Evolutionary conservation across 2,329 filamentous ascomycete genomes (phyloP), one percentile per base, ranked within the genome.

Genomic region (Phyllachora maydis): DNA sequence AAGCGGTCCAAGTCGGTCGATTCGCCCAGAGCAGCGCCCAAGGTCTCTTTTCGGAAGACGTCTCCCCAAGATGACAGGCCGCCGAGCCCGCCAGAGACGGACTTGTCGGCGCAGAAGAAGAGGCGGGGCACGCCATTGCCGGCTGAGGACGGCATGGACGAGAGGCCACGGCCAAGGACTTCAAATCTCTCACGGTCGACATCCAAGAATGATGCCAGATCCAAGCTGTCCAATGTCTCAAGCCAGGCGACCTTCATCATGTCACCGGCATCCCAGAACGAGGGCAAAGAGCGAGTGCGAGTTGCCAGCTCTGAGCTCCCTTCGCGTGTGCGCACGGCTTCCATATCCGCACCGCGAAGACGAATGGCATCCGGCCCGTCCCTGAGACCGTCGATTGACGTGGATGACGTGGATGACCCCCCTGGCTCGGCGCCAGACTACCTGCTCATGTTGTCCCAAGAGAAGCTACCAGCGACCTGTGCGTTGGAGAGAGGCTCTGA

Each of bases 71-170:
- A 57, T 33, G 49, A 47, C 24, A 50, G 65, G 31, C 59, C 66
- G n/a, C 65, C 64, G 3, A 72, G 60, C 25, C 67, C 67, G 2
- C 67, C 66, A 2, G 66, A 70, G 32, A 73, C 67, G 4, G 66
- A 70, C 28, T 31, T 69, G 11, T 62, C 62, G 3, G 53, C 48
- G 23, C 44, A 47, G 26, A 50, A 47, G 34, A 50, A 54, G 17
- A 50, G 41, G 30, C 31, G 30, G 11, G 39, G 32, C 9, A 43
- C 38, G 6, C 36, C 42, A n/a, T 30, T 29, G 4, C 38, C 38
- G 9, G 21, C 30, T 38, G 34, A 44, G 37, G 31, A 47, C 36
- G 40, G 32, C 14, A 19, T 41, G 28, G 31, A 42, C 31, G 30
- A 50, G 31, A 34, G 45, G 28, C 37, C 33, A 24, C 43, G 32